Evolutionary conservation across 164 flowering plant species (phyloP).

Genomic region (Vitis amurensis): DNA sequence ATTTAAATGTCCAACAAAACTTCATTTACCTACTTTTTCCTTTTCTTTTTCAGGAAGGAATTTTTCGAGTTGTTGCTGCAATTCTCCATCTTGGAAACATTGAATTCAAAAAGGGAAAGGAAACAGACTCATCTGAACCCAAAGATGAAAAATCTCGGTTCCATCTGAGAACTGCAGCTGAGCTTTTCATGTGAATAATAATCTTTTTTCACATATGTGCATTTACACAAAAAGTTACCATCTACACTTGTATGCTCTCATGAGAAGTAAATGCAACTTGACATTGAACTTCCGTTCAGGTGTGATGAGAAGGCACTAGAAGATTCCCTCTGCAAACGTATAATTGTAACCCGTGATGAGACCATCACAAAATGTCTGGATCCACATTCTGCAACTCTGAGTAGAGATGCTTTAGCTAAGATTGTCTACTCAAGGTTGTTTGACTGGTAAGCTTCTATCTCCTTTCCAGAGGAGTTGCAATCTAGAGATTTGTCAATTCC

Average conservation of each 20-base stretch:
- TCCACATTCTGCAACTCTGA: constrained; percentile 56
- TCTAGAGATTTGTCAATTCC: neutral
- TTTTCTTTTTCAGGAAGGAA: constrained; percentile 48
- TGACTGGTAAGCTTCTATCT: constrained; percentile 57
- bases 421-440: constrained; percentile 71
- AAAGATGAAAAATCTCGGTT: constrained; percentile 70
- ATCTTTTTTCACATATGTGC: constrained; percentile 1
- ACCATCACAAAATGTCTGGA: constrained; percentile 66
- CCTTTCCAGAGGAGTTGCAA: too few species aligned
- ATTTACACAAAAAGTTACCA: neutral
- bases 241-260: neutral
- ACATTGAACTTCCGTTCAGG: constrained; percentile 31
- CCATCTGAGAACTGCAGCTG: constrained; percentile 65
- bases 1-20: neutral
- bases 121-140: constrained; percentile 64
- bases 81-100: constrained; percentile 75
- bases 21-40: neutral
- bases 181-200: constrained; percentile 55
- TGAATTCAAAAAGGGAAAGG: constrained; percentile 67
- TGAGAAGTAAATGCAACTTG: neutral
- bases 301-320: constrained; percentile 70
- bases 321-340: constrained; percentile 77
- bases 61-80: constrained; percentile 71
- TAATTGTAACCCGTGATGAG: constrained; percentile 78
- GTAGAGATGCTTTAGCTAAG: constrained; percentile 79